Base-by-base conservation (phyloP, 768 basidiomycete genomes). In the Calocera viscosa region DNA sequence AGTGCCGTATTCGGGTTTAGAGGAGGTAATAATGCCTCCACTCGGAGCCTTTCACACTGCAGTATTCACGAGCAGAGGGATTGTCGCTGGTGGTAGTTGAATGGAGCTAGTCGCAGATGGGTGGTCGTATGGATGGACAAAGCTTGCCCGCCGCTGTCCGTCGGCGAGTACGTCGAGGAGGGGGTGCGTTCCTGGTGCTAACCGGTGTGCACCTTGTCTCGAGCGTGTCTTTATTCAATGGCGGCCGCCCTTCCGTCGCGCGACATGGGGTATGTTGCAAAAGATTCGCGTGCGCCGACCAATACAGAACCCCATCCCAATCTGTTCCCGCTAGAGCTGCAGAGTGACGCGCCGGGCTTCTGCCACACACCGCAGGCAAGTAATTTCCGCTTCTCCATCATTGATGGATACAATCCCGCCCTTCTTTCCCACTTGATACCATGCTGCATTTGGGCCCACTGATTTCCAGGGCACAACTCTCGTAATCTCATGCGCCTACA, bases 1-100 rank as follows among this genome's bases (percentile, higher is more conserved):
- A 8, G 53, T 60, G 53, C 53, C 53, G 53, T 60, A 60, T 60
- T 22, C 14, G 53, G 53, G 22, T 28, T n/a, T 60, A 60, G 53
- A 60, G 53, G 53, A 60, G 53, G 53, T 60, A 60, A 28, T 60
- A 60, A 60, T 60, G 53, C 53, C 53, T 60, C 53, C 53, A 60
- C 53, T 60, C 53, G 53, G 53, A 60, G 26, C 11, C 53, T 60
- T 28, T 60, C 26, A 30, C 19, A 8, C 8, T 47, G 35, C 35
- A 14, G 14, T 19, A 8, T 47, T 47, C 19, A 17, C 43, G 19
- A 19, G 19, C 43, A 8, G 19, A 19, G 53, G 53, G 53, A 60
- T 28, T 47, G 43, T 47, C 3, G 19, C 16, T 5, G 43, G 43
- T 47, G 43, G 10, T 10, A 40, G 39, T 10, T 47, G 24, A 8